Percentiles rank a stretch among this genome's conserved stretches.
phyloP scores from a whole-genome alignment of 2,329 filamentous ascomycete genomes.

The Phialemoniopsis sp. region DNA sequence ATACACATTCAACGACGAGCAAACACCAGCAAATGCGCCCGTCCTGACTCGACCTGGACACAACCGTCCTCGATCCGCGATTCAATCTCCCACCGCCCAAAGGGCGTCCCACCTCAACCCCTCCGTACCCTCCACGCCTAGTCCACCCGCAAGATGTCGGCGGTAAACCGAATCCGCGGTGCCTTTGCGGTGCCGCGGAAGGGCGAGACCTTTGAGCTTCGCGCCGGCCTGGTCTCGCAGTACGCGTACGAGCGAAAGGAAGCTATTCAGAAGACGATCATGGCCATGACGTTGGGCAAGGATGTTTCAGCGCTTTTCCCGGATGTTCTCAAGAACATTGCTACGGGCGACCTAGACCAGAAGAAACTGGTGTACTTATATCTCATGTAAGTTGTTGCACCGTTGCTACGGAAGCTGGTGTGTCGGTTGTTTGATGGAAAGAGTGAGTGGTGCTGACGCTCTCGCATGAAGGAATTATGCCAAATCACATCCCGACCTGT shows the following conservation, averaged over 20 bases:
- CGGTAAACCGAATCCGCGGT: conserved; percentile 92
- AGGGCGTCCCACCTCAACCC: background rate
- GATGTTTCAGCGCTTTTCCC: conserved; percentile 97
- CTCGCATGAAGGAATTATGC: conserved; percentile 79
- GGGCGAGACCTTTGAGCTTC: conserved; percentile 96
- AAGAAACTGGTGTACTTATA: conserved; percentile 99
- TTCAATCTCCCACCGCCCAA: conserved; percentile 1
- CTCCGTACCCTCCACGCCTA: background rate
- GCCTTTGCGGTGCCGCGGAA: conserved; percentile 92
- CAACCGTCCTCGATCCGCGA: background rate
- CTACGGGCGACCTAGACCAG: conserved; percentile 89
- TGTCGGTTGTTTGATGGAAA: conserved; percentile 3
- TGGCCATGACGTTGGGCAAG: conserved; percentile 99
- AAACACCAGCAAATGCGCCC: too few species aligned
- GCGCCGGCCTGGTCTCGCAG: conserved; percentile 92
- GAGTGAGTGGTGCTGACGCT: conserved; percentile 11
- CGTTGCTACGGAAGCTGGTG: background rate
- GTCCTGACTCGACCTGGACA: too few species aligned
- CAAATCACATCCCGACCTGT: conserved; percentile 97
- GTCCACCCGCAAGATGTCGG: conserved; percentile 35
- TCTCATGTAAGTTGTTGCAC: conserved; percentile 66
- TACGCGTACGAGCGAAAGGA: conserved; percentile 99
- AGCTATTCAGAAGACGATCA: conserved; percentile 99
- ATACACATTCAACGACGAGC: too few species aligned
- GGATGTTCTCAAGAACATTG: conserved; percentile 98